These are phyloP conservation scores for Musa schizocarpa DNA, from an alignment of 176 grass and related monocot genomes.

Conservation along the genomic window DNA sequence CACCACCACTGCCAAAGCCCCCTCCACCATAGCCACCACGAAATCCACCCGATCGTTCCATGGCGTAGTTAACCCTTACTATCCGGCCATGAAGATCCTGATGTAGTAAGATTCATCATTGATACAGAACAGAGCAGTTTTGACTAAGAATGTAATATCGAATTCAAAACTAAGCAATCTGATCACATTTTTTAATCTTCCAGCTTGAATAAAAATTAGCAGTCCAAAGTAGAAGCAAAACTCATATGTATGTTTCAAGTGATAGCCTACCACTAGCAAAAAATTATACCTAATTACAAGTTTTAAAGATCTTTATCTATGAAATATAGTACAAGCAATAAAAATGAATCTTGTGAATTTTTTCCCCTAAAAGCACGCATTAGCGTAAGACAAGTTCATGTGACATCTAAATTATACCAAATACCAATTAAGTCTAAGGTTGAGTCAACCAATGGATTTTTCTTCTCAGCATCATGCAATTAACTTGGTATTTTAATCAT, in stretches of 20 bases:
- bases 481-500: no score
- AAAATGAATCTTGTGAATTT: no score
- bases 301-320: no score
- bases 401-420: no score
- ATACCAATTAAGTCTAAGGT: no score
- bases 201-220: no score
- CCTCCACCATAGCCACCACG: slow-evolving; percentile 2
- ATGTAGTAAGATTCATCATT: background rate
- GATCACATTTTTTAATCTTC: background rate
- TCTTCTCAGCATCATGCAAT: no score
- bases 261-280: background rate
- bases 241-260: background rate
- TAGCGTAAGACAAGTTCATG: no score
- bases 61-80: slow-evolving; percentile 52
- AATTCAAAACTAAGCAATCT: background rate
- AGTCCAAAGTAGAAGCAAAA: slow-evolving; percentile 7
- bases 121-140: background rate
- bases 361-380: no score
- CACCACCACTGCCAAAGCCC: slow-evolving; percentile 15
- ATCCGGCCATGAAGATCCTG: slow-evolving; percentile 77
- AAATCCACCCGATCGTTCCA: slow-evolving; percentile 28
- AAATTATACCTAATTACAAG: no score
- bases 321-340: no score
- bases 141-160: background rate
- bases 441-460: no score